These are phyloP conservation scores for Claviceps sp. DNA, from an alignment of 2,329 filamentous ascomycete species.

Conservation along the genomic window DNA sequence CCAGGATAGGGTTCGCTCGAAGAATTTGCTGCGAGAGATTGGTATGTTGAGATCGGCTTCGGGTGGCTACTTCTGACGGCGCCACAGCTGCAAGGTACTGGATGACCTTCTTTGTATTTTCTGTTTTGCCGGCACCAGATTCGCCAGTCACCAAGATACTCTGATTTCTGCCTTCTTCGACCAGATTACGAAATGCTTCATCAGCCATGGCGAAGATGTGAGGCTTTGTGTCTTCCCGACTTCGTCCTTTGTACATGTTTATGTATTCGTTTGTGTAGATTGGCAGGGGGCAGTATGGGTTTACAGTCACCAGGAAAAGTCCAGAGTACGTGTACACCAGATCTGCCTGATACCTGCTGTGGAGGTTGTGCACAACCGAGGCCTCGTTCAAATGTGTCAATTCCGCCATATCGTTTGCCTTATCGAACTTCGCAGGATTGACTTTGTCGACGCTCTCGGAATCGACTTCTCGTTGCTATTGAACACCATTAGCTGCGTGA, in stretches of 20 bases:
- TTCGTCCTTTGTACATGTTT: slow-evolving; percentile 93
- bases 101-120: slow-evolving; percentile 99
- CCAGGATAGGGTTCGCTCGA: slow-evolving; percentile 89
- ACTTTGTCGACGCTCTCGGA: slow-evolving; percentile 90
- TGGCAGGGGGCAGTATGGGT: slow-evolving; percentile 86
- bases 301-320: slow-evolving; percentile 90
- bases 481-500: slow-evolving; percentile 9
- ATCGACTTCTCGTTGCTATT: slow-evolving; percentile 73
- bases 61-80: slow-evolving; percentile 58
- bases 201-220: slow-evolving; percentile 98
- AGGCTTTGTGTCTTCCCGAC: slow-evolving; percentile 84
- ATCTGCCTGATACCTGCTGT: slow-evolving; percentile 89
- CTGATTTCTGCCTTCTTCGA: slow-evolving; percentile 91
- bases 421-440: slow-evolving; percentile 98
- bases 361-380: slow-evolving; percentile 92
- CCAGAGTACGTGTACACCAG: slow-evolving; percentile 98
- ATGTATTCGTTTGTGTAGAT: slow-evolving; percentile 96
- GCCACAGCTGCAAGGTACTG: slow-evolving; percentile 95
- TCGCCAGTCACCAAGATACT: slow-evolving; percentile 97
- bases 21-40: slow-evolving; percentile 94
- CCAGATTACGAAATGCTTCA: slow-evolving; percentile 86
- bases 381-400: slow-evolving; percentile 95
- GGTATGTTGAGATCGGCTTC: slow-evolving; percentile 51
- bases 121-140: slow-evolving; percentile 94
- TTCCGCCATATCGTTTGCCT: slow-evolving; percentile 98